Base-by-base conservation (phyloP, 805 yeast genomes). In the Yamadazyma kitorensis region DNA sequence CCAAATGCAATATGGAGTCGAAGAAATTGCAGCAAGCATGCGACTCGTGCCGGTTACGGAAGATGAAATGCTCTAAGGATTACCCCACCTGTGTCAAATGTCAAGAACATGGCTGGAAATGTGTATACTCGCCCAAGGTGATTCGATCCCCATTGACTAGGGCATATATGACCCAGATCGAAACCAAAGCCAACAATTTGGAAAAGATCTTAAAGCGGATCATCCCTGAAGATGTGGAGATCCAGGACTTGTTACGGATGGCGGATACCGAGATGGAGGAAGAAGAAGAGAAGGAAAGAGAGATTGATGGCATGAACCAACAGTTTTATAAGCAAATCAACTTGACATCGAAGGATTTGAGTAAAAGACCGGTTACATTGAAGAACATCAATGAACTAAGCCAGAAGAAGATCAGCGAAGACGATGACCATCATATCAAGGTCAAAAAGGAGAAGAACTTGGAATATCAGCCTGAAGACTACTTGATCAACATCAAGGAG, bases 71-170 rank as follows among this genome's bases (percentile, higher is more conserved):
- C 52, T 78, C 94, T 19, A 86, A 85, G 50, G 86, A 81, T 39
- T 67, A 59, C 18, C 96, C 95, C 2, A 74, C 73, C 40, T 86
- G 95, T 52, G 64, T 80, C 30, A 85, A 85, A 49, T 86, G 96
- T 61, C 59, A 70, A 10, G 78, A 74, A 37, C 86, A 84, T 52
- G 65, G 70, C n/a, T 80, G 93, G 83, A 74, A 74, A 24, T 86
- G 96, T 57, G 61, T 75, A 1, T 86, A 86, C 52, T 80, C 89
- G 10, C 95, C 96, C 9, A 69, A 83, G 40, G 72, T 78, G 2
- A 80, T 82, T 23, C 65, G 95, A 35, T 80, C 93, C 2, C 95
- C 95, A 0, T 59, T 86, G 35, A 86, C 95, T 0, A 65, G 96
- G 47, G 87, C 85, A 2, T 82, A 85, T 60, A 61, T 86, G 48